phyloP scores from a whole-genome alignment of 805 yeast species.

The Jamesozyma lodderae region DNA sequence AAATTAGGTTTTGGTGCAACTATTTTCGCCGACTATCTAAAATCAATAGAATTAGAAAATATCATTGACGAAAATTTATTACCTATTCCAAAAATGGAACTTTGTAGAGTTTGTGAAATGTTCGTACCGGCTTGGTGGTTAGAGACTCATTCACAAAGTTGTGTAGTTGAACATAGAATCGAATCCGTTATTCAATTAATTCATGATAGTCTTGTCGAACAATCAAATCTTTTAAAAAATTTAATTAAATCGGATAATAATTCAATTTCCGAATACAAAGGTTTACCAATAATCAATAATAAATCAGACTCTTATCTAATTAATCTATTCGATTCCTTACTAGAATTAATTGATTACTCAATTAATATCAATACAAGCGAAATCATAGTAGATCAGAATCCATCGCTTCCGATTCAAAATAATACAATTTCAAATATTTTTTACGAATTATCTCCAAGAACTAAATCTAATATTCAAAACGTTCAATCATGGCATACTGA shows the following conservation, averaged over 20 bases:
- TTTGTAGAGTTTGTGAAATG: conserved; percentile 89
- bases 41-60: conserved; percentile 45
- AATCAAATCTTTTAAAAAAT: conserved; percentile 17
- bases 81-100: conserved; percentile 72
- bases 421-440: neutral
- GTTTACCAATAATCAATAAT: neutral
- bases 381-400: conserved; percentile 16
- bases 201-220: conserved; percentile 74
- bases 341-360: conserved; percentile 68
- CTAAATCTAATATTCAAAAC: conserved; percentile 48
- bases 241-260: conserved; percentile 1
- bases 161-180: conserved; percentile 75
- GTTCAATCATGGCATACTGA: conserved; percentile 20
- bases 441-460: conserved; percentile 48
- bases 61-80: conserved; percentile 53
- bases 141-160: conserved; percentile 81
- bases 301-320: conserved; percentile 6
- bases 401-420: neutral
- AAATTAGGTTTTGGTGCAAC: conserved; percentile 85
- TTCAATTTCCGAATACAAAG: neutral
- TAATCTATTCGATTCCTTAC: conserved; percentile 12
- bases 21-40: conserved; percentile 65
- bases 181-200: conserved; percentile 65
- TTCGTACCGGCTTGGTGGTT: conserved; percentile 94
- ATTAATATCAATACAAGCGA: conserved; percentile 67